Evolutionary conservation across 257 asterid species (phyloP).

Genomic region (Primulina tabacum): DNA sequence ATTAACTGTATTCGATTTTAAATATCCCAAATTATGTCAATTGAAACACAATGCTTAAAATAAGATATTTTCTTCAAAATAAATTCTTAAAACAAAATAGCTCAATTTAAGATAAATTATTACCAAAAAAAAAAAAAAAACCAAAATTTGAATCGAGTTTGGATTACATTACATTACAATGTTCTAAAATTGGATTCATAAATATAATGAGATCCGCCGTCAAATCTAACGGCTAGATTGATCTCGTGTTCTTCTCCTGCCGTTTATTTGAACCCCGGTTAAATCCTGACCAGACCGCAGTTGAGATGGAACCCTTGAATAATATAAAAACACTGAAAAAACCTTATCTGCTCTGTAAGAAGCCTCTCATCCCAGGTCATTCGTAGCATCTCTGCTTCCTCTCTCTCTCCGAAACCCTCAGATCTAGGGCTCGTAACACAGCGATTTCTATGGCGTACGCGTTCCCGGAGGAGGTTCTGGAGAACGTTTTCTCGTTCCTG

Average conservation of each 20-base stretch:
- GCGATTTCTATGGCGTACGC: constrained; percentile 60
- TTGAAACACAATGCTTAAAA: too few relatives aligned
- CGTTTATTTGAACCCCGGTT: background rate
- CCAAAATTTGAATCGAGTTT: too few relatives aligned
- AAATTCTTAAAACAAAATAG: too few relatives aligned
- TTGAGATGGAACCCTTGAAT: too few relatives aligned
- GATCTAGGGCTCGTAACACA: constrained; percentile 33
- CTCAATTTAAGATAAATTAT: too few relatives aligned
- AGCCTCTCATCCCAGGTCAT: constrained; percentile 26
- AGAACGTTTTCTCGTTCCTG: constrained; percentile 74
- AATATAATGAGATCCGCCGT: background rate
- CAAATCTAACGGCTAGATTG: background rate
- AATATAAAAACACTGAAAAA: constrained; percentile 18
- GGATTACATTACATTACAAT: too few relatives aligned
- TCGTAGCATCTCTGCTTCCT: constrained; percentile 13
- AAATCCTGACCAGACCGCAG: background rate
- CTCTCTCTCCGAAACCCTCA: constrained; percentile 33
- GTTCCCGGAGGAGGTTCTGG: constrained; percentile 86
- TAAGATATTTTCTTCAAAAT: too few relatives aligned
- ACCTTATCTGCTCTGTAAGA: constrained; percentile 65
- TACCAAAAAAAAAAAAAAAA: too few relatives aligned
- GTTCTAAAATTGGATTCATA: too few relatives aligned
- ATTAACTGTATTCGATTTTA: too few relatives aligned
- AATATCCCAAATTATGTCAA: too few relatives aligned
- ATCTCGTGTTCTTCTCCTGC: background rate